These are phyloP conservation scores for Paragyromitra xinjiangensis DNA, from an alignment of 495 filamentous ascomycete genomes.

Conservation along the genomic window DNA sequence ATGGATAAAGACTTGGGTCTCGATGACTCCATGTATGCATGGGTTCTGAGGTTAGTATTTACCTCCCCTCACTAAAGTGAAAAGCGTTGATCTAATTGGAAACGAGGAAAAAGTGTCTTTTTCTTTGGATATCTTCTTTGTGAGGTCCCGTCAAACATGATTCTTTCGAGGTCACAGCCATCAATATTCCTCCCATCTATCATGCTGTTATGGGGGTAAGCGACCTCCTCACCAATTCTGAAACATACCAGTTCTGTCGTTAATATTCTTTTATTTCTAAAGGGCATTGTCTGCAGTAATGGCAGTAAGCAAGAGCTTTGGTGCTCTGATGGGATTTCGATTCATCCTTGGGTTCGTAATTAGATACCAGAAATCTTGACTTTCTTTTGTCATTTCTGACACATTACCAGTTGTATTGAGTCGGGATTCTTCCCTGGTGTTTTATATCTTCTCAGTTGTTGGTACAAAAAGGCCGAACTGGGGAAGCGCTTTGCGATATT, in stretches of 20 bases:
- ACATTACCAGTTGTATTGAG: conserved; percentile 55
- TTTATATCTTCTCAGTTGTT: conserved; percentile 63
- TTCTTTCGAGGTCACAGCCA: conserved; percentile 60
- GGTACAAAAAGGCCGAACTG: conserved; percentile 65
- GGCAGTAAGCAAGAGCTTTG: conserved; percentile 61
- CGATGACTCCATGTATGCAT: conserved; percentile 38
- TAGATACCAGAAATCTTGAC: not conserved
- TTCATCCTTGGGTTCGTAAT: conserved; percentile 57
- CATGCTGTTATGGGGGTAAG: conserved; percentile 61
- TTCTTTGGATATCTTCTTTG: conserved; percentile 63
- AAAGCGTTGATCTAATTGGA: not conserved
- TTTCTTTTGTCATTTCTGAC: not conserved
- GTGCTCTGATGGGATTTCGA: conserved; percentile 60
- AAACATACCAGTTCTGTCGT: not conserved
- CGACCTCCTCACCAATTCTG: conserved; percentile 32
- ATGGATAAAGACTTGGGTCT: conserved; percentile 57
- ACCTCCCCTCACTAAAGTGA: not conserved
- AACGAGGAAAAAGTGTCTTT: conserved; percentile 57
- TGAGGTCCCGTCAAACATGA: conserved; percentile 63
- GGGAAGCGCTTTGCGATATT: conserved; percentile 65
- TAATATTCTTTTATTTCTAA: not conserved
- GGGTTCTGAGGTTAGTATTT: conserved; percentile 33
- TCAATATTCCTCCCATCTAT: conserved; percentile 62
- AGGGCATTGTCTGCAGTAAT: conserved; percentile 58
- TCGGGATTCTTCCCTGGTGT: conserved; percentile 63